Percentiles rank a stretch among this genome's conserved stretches.
These are phyloP conservation scores for Citrullus amarus DNA, from an alignment of 306 rosid genomes.

Conservation along the genomic window DNA sequence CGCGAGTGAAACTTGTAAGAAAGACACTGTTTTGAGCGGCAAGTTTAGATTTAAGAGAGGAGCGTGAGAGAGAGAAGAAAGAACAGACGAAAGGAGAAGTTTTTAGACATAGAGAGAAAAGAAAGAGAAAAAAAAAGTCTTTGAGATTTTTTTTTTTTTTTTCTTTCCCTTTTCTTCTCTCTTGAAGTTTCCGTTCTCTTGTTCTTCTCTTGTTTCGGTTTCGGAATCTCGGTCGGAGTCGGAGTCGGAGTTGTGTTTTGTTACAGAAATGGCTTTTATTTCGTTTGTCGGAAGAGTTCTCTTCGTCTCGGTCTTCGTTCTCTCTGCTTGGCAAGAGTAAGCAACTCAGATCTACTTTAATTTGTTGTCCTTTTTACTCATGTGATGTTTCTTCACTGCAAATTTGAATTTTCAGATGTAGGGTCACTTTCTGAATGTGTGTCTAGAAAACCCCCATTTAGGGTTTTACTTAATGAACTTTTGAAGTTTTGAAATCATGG, in stretches of 20 bases:
- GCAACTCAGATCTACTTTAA: slow-evolving; percentile 25
- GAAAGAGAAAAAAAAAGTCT: not conserved
- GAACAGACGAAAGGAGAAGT: not conserved
- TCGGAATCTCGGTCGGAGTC: not conserved
- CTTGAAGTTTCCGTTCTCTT: not conserved
- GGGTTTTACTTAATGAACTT: not conserved
- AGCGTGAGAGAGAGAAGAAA: slow-evolving; percentile 3
- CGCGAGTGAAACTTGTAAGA: not conserved
- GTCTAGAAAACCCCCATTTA: not conserved
- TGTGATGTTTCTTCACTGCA: not conserved
- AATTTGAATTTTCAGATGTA: not conserved
- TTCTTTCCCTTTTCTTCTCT: not conserved
- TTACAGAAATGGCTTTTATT: slow-evolving; percentile 41
- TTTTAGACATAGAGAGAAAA: not conserved
- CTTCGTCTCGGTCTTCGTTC: slow-evolving; percentile 44
- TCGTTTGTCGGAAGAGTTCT: slow-evolving; percentile 49
- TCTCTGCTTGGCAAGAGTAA: slow-evolving; percentile 60
- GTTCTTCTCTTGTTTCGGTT: not conserved
- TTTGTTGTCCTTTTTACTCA: not conserved
- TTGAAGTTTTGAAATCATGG: not conserved
- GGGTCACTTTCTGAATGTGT: not conserved
- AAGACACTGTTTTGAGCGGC: not conserved
- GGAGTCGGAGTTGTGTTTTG: not conserved
- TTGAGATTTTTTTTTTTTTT: not conserved
- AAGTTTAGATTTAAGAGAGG: not conserved